Conservation (phyloP, 208 protist species). For the Leishmania lainsoni region DNA sequence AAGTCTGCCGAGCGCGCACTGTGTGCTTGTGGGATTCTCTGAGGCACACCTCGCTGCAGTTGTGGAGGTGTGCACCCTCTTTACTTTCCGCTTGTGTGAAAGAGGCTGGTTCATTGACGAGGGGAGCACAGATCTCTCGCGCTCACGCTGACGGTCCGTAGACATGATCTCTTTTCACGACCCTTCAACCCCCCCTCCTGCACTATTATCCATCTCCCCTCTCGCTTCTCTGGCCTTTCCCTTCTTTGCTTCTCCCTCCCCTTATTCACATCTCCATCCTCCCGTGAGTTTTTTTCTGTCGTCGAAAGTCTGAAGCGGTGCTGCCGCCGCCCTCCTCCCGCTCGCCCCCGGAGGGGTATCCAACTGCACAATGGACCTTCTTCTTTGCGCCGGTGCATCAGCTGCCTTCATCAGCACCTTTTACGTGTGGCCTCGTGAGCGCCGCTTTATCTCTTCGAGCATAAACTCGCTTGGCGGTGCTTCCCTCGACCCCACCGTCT, state of each 20-base stretch:
- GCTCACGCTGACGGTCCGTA: background rate
- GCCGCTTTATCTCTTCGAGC: conserved; percentile 30
- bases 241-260: background rate
- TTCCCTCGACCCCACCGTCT: conserved; percentile 26
- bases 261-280: background rate
- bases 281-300: background rate
- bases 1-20: background rate
- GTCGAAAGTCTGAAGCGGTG: background rate
- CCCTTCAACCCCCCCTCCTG: background rate
- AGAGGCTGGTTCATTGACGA: background rate
- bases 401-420: conserved; percentile 60
- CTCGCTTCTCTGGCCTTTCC: background rate
- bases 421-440: conserved; percentile 61
- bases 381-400: conserved; percentile 29
- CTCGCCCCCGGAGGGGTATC: background rate
- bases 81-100: background rate
- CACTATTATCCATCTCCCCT: background rate
- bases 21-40: background rate
- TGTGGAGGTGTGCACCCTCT: background rate
- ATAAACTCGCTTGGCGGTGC: conserved; percentile 42
- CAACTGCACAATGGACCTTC: conserved; percentile 43
- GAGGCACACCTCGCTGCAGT: background rate
- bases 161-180: background rate
- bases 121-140: background rate
- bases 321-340: background rate